phyloP scores from a whole-genome alignment of 192 early-diverging fungal species.

The Podila epigama region DNA sequence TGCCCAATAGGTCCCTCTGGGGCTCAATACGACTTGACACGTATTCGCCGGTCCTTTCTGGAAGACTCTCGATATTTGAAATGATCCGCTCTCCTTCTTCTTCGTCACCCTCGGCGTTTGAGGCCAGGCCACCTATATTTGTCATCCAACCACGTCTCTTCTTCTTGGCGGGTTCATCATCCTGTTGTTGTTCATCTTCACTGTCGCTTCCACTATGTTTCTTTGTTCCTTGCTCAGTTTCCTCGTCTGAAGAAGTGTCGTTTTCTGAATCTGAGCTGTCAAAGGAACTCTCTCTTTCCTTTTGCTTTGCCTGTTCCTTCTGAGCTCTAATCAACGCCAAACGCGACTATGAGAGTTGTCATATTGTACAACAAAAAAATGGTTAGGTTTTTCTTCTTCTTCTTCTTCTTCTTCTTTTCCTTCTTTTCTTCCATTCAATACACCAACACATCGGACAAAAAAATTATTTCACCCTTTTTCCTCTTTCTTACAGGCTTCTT shows the following conservation, averaged over 20 bases:
- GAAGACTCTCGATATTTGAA: slow-evolving; percentile 32
- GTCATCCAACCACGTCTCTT: slow-evolving; percentile 47
- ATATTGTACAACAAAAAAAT: neutral
- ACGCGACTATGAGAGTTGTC: slow-evolving; percentile 13
- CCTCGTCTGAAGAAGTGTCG: slow-evolving; percentile 52
- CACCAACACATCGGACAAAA: too few relatives aligned
- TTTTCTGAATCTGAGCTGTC: slow-evolving; percentile 78
- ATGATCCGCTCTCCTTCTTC: slow-evolving; percentile 35
- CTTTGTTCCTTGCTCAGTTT: slow-evolving; percentile 53
- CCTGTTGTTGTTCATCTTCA: slow-evolving; percentile 27
- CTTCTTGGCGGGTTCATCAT: slow-evolving; percentile 44
- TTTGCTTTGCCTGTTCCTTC: slow-evolving; percentile 61
- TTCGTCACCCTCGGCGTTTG: slow-evolving; percentile 19
- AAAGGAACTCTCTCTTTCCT: slow-evolving; percentile 68
- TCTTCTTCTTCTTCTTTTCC: too few relatives aligned
- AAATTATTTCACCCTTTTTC: neutral
- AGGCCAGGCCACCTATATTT: slow-evolving; percentile 39
- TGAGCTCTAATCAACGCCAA: slow-evolving; percentile 45
- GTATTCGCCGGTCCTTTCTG: slow-evolving; percentile 26
- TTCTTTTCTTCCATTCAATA: too few relatives aligned
- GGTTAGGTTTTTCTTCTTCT: too few relatives aligned
- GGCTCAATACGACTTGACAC: slow-evolving; percentile 40
- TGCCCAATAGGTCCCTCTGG: slow-evolving; percentile 29
- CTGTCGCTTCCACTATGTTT: slow-evolving; percentile 57
- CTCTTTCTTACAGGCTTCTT: slow-evolving; percentile 56